These are phyloP conservation scores for Tolypocladium album DNA, from an alignment of 2,329 filamentous ascomycete genomes.

Conservation along the genomic window DNA sequence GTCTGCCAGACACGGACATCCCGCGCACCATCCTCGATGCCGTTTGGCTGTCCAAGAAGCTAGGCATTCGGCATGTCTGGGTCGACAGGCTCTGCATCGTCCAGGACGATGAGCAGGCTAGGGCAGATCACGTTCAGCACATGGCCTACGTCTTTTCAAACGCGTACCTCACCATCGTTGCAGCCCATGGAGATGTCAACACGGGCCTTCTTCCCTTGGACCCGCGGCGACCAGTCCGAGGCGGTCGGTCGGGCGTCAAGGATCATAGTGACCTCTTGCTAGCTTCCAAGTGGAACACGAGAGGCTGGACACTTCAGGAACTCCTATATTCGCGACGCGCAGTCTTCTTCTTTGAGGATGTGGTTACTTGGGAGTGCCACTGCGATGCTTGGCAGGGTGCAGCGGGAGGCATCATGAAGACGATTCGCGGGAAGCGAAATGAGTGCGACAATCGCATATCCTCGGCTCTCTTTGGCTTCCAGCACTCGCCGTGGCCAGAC, in stretches of 20 bases:
- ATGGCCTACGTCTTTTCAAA: conserved; percentile 36
- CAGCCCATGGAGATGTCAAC: conserved; percentile 27
- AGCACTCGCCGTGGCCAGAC: conserved; percentile 32
- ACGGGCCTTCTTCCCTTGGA: conserved; percentile 26
- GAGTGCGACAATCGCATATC: conserved; percentile 21
- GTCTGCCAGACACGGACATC: conserved; percentile 24
- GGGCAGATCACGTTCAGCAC: conserved; percentile 27
- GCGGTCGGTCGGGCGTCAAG: conserved; percentile 11
- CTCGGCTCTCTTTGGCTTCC: conserved; percentile 23
- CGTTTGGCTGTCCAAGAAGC: conserved; percentile 31
- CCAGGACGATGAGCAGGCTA: conserved; percentile 30
- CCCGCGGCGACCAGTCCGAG: conserved; percentile 18
- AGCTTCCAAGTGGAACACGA: conserved; percentile 25
- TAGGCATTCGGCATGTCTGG: conserved; percentile 33
- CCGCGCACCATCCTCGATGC: conserved; percentile 32
- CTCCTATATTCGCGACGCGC: conserved; percentile 29
- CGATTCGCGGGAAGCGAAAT: conserved; percentile 18
- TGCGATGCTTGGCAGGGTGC: conserved; percentile 30
- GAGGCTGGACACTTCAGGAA: conserved; percentile 34
- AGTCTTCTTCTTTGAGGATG: conserved; percentile 32
- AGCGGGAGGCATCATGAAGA: conserved; percentile 18
- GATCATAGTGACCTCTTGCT: conserved; percentile 28
- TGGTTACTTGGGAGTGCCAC: conserved; percentile 34
- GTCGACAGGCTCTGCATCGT: conserved; percentile 34
- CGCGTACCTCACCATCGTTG: conserved; percentile 32